These are phyloP conservation scores for Candida yuanshanica DNA, from an alignment of 805 yeast species.

Conservation along the genomic window DNA sequence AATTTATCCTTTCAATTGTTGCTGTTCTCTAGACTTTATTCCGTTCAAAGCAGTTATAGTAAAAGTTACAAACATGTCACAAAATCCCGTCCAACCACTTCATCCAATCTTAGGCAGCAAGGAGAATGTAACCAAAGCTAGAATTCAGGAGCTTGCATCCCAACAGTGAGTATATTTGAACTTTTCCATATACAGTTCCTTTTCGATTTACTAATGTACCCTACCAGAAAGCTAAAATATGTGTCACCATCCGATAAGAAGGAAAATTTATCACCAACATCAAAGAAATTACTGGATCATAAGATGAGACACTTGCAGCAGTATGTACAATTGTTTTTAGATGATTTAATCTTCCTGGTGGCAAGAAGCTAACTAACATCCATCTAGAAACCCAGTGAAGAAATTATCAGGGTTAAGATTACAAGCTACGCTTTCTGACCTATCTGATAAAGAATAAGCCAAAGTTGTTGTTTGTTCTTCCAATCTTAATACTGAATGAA, in stretches of 20 bases:
- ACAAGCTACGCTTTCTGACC: constrained; percentile 11
- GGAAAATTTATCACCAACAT: constrained; percentile 26
- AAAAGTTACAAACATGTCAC: constrained; percentile 9
- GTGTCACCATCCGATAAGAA: constrained; percentile 25
- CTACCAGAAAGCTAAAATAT: constrained; percentile 22
- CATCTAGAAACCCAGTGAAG: constrained; percentile 21
- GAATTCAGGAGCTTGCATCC: constrained; percentile 22
- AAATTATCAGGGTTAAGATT: constrained; percentile 23
- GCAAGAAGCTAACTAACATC: constrained; percentile 2
- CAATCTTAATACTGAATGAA: too few species aligned
- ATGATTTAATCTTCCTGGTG: background rate
- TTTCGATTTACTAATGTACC: constrained; percentile 7
- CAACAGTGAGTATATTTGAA: constrained; percentile 26
- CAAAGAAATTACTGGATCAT: constrained; percentile 24
- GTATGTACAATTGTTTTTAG: constrained; percentile 15
- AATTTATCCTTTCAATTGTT: too few species aligned
- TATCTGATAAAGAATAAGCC: background rate
- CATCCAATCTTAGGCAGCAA: constrained; percentile 25
- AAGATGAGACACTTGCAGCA: constrained; percentile 21
- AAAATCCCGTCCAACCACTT: constrained; percentile 22
- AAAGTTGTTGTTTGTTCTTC: background rate
- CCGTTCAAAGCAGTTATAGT: background rate
- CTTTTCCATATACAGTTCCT: too few species aligned
- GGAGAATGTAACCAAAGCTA: constrained; percentile 23
- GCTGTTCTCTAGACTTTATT: background rate